Evolutionary conservation across 78 protist genomes (phyloP).

Genomic region (Goniomonas avonlea): DNA sequence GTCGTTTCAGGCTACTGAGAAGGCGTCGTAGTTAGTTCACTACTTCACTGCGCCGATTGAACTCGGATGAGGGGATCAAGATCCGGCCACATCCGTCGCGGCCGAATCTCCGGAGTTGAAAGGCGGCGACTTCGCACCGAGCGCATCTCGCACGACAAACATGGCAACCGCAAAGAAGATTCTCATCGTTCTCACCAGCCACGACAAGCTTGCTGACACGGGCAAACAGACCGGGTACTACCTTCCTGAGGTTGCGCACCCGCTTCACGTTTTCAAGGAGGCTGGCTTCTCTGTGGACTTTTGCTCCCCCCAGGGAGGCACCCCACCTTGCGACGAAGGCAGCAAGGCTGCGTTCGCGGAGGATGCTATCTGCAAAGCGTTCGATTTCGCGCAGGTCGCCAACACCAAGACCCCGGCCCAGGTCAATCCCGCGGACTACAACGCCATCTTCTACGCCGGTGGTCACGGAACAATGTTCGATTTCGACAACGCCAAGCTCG

Average conservation of each 20-base stretch:
- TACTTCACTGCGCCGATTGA: no score
- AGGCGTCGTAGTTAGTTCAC: no score
- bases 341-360: conserved; percentile 11
- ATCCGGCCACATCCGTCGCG: no score
- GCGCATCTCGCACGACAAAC: no score
- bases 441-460: conserved; percentile 49
- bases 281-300: conserved; percentile 12
- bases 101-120: no score
- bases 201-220: conserved; percentile 28
- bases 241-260: conserved; percentile 31
- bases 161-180: conserved; percentile 17
- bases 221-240: conserved; percentile 39
- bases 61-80: no score
- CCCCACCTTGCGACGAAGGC: conserved; percentile 32
- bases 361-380: no score
- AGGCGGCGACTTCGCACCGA: no score
- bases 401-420: neutral
- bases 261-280: conserved; percentile 32
- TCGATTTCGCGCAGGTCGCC: conserved; percentile 12
- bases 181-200: conserved; percentile 26
- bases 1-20: no score
- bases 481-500: neutral
- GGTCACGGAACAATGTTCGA: conserved; percentile 53
- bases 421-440: conserved; percentile 12
- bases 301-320: conserved; percentile 20